phyloP scores from a whole-genome alignment of 345 rosid species.

The Eucalyptus urophylla region DNA sequence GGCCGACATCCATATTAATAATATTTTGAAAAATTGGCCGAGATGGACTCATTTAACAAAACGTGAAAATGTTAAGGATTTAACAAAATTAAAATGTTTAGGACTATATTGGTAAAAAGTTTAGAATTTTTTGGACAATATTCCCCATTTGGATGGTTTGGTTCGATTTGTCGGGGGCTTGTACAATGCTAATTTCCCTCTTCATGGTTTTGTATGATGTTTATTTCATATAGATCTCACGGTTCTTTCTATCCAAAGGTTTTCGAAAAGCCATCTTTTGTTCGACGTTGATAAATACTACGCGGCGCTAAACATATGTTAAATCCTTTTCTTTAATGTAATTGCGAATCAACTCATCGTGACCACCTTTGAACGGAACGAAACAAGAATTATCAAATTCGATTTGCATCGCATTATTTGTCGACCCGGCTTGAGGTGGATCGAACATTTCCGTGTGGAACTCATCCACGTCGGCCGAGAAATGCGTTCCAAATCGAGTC shows the following conservation, averaged over 20 bases:
- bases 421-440: background rate
- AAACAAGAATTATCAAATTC: background rate
- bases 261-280: background rate
- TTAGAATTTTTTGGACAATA: too few relatives aligned
- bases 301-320: background rate
- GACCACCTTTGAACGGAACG: background rate
- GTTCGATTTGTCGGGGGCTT: background rate
- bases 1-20: rapidly evolving
- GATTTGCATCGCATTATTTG: background rate
- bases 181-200: too few relatives aligned
- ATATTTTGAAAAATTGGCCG: too few relatives aligned
- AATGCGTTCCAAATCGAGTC: too few relatives aligned
- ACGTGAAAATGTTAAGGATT: too few relatives aligned
- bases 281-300: background rate
- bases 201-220: too few relatives aligned
- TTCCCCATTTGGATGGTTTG: too few relatives aligned
- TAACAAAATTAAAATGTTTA: too few relatives aligned
- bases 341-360: background rate
- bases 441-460: too few relatives aligned
- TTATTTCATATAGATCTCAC: background rate
- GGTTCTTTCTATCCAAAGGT: background rate
- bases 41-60: too few relatives aligned
- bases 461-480: too few relatives aligned
- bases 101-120: too few relatives aligned
- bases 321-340: background rate